A percentile compares a stretch with the other conserved stretches of the same genome.
Conservation (phyloP, 1,284 basidiomycete genomes). For the Trichosporon sp. region DNA sequence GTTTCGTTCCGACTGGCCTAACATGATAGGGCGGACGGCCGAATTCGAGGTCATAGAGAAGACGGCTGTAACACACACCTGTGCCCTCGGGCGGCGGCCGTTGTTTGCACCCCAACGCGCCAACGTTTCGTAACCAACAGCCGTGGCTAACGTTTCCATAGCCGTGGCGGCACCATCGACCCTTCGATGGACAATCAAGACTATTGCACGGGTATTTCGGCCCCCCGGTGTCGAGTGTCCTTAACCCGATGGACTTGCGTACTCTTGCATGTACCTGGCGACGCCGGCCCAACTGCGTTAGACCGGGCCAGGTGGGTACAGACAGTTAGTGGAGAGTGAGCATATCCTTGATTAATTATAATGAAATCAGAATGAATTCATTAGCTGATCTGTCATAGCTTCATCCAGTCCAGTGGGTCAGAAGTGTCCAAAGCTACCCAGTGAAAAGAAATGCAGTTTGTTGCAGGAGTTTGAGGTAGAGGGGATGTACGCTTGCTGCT, state of each 20-base stretch:
- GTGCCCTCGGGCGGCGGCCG: not conserved
- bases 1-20: not conserved
- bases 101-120: no score
- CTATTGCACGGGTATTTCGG: not conserved
- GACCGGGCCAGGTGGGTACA: not conserved
- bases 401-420: not conserved
- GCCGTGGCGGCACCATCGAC: not conserved
- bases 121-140: not conserved
- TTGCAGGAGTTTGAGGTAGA: no score
- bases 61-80: not conserved
- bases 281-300: not conserved
- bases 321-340: not conserved
- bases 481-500: no score
- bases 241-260: no score
- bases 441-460: no score
- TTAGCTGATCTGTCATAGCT: not conserved
- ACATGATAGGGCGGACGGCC: not conserved
- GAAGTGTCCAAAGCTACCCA: no score
- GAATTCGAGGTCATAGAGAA: not conserved
- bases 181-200: not conserved
- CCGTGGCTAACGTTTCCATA: not conserved
- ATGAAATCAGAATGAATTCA: not conserved
- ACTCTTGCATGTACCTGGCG: not conserved
- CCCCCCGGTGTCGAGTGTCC: not conserved
- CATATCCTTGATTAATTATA: not conserved